A percentile compares a stretch with the other conserved stretches of the same genome.
Evolutionary conservation across 805 yeast species (phyloP).

Genomic region (Wickerhamiella azyma): DNA sequence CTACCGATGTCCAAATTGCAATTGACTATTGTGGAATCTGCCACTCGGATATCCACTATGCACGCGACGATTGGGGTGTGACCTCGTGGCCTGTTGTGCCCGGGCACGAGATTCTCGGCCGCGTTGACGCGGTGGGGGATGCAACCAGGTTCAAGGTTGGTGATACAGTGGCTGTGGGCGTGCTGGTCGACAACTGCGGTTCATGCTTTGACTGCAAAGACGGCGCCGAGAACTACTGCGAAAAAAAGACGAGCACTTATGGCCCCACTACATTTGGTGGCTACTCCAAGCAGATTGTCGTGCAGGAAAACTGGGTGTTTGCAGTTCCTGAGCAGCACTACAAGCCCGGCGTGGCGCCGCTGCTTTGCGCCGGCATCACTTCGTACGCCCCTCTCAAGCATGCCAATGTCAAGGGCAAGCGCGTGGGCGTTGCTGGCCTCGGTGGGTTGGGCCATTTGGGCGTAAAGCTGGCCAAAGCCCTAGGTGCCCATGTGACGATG

Average conservation of each 20-base stretch:
- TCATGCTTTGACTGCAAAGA: not conserved
- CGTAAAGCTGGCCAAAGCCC: conserved; percentile 41
- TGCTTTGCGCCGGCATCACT: conserved; percentile 69
- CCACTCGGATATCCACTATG: conserved; percentile 87
- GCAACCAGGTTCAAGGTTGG: conserved; percentile 61
- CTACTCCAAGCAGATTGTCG: conserved; percentile 20
- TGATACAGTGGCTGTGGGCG: conserved; percentile 55
- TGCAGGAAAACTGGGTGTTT: conserved; percentile 48
- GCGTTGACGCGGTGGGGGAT: conserved; percentile 61
- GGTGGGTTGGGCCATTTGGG: conserved; percentile 59
- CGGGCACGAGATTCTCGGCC: conserved; percentile 86
- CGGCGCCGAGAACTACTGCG: not conserved
- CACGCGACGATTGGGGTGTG: conserved; percentile 77
- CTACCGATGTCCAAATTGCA: conserved; percentile 65
- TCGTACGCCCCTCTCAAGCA: conserved; percentile 51
- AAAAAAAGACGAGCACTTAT: conserved; percentile 20
- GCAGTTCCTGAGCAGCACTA: conserved; percentile 45
- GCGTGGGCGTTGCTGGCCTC: conserved; percentile 47
- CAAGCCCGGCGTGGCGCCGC: conserved; percentile 49
- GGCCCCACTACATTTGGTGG: conserved; percentile 40
- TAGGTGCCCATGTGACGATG: conserved; percentile 49
- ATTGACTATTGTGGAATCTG: conserved; percentile 85
- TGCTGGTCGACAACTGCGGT: conserved; percentile 2
- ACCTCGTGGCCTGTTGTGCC: conserved; percentile 64
- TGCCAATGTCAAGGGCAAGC: conserved; percentile 36